A percentile compares a stretch with the other conserved stretches of the same genome.
phyloP scores from a whole-genome alignment of 805 yeast genomes.

The Kazachstania taianensis region DNA sequence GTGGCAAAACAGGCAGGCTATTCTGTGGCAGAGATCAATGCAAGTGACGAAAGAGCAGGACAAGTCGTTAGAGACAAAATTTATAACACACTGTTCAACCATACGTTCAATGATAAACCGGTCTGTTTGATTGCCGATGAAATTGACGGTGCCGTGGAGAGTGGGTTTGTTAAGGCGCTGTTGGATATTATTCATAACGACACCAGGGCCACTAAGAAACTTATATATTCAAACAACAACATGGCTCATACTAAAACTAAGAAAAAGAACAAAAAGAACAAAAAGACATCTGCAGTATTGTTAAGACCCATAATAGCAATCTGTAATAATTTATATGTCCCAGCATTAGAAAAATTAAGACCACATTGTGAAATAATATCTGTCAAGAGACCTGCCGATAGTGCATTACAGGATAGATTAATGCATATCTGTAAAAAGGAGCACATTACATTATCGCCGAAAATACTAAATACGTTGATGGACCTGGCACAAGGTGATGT shows the following conservation, averaged over 20 bases:
- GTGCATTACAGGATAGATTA: slow-evolving; percentile 37
- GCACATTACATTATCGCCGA: slow-evolving; percentile 36
- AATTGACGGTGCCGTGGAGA: slow-evolving; percentile 69
- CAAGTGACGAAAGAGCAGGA: slow-evolving; percentile 69
- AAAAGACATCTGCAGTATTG: slow-evolving; percentile 36
- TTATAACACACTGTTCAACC: slow-evolving; percentile 51
- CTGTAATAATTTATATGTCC: slow-evolving; percentile 78
- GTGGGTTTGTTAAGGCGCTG: slow-evolving; percentile 48
- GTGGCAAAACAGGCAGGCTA: slow-evolving; percentile 77
- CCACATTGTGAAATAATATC: slow-evolving; percentile 62
- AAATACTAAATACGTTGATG: slow-evolving; percentile 53
- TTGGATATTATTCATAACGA: slow-evolving; percentile 55
- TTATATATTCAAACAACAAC: slow-evolving; percentile 12
- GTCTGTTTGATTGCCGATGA: slow-evolving; percentile 83
- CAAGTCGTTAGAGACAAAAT: slow-evolving; percentile 44
- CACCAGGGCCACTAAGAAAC: slow-evolving; percentile 36
- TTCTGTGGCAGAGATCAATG: slow-evolving; percentile 74
- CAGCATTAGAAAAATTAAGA: slow-evolving; percentile 63
- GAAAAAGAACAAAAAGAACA: slow-evolving; percentile 18
- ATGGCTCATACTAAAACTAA: slow-evolving; percentile 1
- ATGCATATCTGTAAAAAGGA: slow-evolving; percentile 49
- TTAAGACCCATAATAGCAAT: slow-evolving; percentile 83
- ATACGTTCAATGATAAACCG: slow-evolving; percentile 62
- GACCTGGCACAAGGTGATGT: slow-evolving; percentile 72
- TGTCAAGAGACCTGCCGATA: slow-evolving; percentile 49